A percentile compares a stretch with the other conserved stretches of the same genome.
Conservation (phyloP, 225 moss, liverwort and hornwort genomes). For the Thuidium tamariscinum region DNA sequence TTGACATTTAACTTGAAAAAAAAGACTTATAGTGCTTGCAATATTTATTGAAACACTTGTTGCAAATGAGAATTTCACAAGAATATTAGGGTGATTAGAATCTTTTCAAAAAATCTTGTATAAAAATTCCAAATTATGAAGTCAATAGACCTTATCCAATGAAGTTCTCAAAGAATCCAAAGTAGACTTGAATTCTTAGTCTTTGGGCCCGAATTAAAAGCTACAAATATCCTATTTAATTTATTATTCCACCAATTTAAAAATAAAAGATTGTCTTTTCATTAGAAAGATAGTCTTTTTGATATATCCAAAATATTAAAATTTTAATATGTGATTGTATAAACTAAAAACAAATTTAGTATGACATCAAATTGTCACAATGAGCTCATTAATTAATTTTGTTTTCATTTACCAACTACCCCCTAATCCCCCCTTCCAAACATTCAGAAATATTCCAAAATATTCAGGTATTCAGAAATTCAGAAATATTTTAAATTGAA, state of each 20-base stretch:
- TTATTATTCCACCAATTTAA: not conserved
- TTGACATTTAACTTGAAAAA: not conserved
- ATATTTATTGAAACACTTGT: not conserved
- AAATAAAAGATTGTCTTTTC: not conserved
- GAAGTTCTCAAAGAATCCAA: not conserved
- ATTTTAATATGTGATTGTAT: not conserved
- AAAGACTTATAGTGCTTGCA: not conserved
- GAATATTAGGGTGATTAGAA: not conserved
- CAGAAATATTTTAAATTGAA: too few relatives aligned
- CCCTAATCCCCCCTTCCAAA: too few relatives aligned
- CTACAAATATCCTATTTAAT: fast-evolving
- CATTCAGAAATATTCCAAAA: too few relatives aligned
- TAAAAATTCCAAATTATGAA: fast-evolving
- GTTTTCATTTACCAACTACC: too few relatives aligned
- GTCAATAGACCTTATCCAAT: fast-evolving
- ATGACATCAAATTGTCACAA: too few relatives aligned
- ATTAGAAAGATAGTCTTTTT: not conserved
- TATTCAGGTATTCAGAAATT: too few relatives aligned
- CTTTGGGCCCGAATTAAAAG: too few relatives aligned
- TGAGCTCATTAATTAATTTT: too few relatives aligned
- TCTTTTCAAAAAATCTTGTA: not conserved
- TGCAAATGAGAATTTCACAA: not conserved
- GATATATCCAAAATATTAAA: not conserved
- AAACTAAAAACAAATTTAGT: not conserved
- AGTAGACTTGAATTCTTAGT: too few relatives aligned